Percentiles rank a stretch among this genome's conserved stretches.
phyloP scores from a whole-genome alignment of 73 alveolate species.

The Paramecium pentaurelia region DNA sequence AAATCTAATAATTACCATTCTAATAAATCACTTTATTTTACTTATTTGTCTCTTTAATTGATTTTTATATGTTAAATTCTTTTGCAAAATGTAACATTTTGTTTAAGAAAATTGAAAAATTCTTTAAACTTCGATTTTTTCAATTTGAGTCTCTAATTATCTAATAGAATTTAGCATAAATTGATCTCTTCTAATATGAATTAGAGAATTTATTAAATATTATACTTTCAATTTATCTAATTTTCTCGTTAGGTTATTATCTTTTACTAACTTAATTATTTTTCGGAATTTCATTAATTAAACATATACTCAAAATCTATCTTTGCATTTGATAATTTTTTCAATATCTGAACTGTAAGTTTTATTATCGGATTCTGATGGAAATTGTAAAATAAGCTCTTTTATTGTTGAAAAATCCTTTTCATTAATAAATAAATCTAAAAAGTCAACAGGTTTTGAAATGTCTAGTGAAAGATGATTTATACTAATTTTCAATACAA shows the following conservation, averaged over 20 bases:
- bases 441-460: not conserved
- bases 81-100: not conserved
- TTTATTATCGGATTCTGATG: not conserved
- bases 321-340: not conserved
- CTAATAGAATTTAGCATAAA: not conserved
- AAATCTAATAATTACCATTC: not conserved
- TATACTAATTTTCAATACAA: not conserved
- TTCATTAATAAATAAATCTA: not conserved
- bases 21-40: not conserved
- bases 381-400: not conserved
- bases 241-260: not conserved
- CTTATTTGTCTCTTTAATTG: not conserved
- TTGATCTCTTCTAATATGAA: not conserved
- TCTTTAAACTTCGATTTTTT: not conserved
- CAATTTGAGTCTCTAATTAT: not conserved
- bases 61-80: not conserved
- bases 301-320: not conserved
- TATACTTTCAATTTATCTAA: not conserved
- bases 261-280: not conserved
- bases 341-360: not conserved
- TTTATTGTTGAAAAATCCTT: not conserved
- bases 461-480: not conserved
- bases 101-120: not conserved
- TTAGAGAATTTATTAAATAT: not conserved
- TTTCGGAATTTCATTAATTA: not conserved